Evolutionary conservation across 2,329 filamentous ascomycete genomes (phyloP).

Genomic region (Paecilomyces variotii): DNA sequence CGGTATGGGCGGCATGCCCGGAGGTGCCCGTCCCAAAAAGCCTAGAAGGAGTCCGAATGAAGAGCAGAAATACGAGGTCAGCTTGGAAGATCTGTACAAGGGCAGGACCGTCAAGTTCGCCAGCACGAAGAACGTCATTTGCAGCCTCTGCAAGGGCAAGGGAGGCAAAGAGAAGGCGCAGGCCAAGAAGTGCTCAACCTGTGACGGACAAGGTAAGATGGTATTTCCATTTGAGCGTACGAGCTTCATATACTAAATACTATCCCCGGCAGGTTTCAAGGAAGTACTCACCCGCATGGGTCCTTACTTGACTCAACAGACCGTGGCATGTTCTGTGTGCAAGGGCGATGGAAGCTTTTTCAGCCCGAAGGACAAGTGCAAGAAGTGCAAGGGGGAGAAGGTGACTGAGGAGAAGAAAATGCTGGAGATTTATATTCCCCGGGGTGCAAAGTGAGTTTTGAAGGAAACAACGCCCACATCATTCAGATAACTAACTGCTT

Average conservation of each 20-base stretch:
- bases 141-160: slow-evolving; percentile 74
- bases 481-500: slow-evolving; percentile 3
- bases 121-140: slow-evolving; percentile 89
- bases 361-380: slow-evolving; percentile 96
- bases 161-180: slow-evolving; percentile 92
- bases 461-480: neutral
- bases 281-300: slow-evolving; percentile 76
- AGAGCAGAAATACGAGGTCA: slow-evolving; percentile 84
- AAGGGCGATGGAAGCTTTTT: slow-evolving; percentile 76
- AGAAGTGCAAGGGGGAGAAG: slow-evolving; percentile 94
- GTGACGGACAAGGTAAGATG: slow-evolving; percentile 61
- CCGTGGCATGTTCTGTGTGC: slow-evolving; percentile 74
- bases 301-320: slow-evolving; percentile 74
- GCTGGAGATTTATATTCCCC: slow-evolving; percentile 90
- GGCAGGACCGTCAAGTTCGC: slow-evolving; percentile 97
- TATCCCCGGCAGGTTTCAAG: slow-evolving; percentile 47
- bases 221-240: neutral
- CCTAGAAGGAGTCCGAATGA: slow-evolving; percentile 67
- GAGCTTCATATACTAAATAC: neutral
- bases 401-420: slow-evolving; percentile 86
- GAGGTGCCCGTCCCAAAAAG: slow-evolving; percentile 34
- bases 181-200: slow-evolving; percentile 71
- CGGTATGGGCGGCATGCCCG: slow-evolving; percentile 50
- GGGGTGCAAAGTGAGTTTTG: slow-evolving; percentile 57
- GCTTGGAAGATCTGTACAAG: slow-evolving; percentile 92